phyloP scores from a whole-genome alignment of 192 early-diverging fungal species.

The Mortierella hygrophila region DNA sequence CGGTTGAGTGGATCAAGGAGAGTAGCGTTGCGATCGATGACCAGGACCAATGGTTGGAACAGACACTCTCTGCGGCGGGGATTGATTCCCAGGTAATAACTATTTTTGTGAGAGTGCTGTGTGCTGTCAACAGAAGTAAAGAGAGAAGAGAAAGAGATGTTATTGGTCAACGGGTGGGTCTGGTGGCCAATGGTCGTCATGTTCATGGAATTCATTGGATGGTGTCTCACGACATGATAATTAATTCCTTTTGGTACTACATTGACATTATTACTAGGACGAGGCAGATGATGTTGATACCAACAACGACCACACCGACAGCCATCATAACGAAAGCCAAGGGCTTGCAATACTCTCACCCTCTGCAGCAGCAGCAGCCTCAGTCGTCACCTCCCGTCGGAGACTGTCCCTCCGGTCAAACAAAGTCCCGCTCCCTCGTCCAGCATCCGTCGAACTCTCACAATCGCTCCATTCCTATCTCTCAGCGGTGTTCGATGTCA shows the following conservation, averaged over 20 bases:
- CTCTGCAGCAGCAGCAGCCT: conserved; percentile 23
- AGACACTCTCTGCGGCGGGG: conserved; percentile 44
- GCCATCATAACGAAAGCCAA: not conserved
- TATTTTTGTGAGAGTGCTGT: too few species aligned
- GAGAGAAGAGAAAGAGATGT: not conserved
- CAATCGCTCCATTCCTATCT: conserved; percentile 41
- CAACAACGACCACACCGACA: not conserved
- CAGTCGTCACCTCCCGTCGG: conserved; percentile 22
- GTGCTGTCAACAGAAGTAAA: too few species aligned
- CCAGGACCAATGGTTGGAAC: conserved; percentile 49
- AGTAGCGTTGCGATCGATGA: conserved; percentile 13
- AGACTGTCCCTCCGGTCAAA: conserved; percentile 23
- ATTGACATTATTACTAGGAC: not conserved
- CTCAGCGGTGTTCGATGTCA: conserved; percentile 49
- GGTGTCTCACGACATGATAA: not conserved
- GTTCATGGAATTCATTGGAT: not conserved
- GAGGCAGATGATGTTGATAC: not conserved
- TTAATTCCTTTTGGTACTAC: not conserved
- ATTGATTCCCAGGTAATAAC: conserved; percentile 12
- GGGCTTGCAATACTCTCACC: conserved; percentile 7
- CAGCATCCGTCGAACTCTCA: conserved; percentile 35
- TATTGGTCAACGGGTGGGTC: not conserved
- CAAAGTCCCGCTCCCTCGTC: conserved; percentile 37
- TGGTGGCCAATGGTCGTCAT: not conserved
- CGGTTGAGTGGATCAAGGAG: conserved; percentile 35